Conservation (phyloP, 2,329 filamentous ascomycete species). For the Triangularia verruculosa region DNA sequence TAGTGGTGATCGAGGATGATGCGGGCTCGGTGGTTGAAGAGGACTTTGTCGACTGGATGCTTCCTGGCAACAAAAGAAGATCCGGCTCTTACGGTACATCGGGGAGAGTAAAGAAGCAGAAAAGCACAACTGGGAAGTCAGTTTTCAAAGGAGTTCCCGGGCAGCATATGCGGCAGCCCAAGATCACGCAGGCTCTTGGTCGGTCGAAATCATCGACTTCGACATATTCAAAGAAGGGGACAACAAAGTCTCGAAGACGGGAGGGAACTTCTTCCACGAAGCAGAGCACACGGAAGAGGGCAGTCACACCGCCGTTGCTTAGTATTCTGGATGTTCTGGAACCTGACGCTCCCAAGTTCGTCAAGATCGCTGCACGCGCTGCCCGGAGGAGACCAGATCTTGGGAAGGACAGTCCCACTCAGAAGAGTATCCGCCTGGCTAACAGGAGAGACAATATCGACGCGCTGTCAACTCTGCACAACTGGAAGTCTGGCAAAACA, state of each 20-base stretch:
- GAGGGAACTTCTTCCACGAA: constrained; percentile 6
- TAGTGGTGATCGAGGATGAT: constrained; percentile 16
- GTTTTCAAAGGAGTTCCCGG: constrained; percentile 31
- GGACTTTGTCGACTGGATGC: constrained; percentile 51
- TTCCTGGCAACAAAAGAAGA: constrained; percentile 40
- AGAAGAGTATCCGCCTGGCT: constrained; percentile 59
- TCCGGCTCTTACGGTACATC: constrained; percentile 31
- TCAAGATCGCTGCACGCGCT: constrained; percentile 60
- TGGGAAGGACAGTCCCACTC: constrained; percentile 53
- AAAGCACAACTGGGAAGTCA: constrained; percentile 30
- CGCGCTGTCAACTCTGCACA: constrained; percentile 48
- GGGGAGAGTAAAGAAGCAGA: constrained; percentile 32
- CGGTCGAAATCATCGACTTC: constrained; percentile 20
- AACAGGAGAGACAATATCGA: constrained; percentile 60
- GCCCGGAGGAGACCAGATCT: constrained; percentile 45
- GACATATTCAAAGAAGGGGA: constrained; percentile 2
- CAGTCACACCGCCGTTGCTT: constrained; percentile 43
- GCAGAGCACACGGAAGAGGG: constrained; percentile 15
- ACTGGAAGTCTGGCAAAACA: constrained; percentile 56
- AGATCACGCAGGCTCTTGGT: constrained; percentile 30
- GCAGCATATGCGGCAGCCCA: constrained; percentile 32
- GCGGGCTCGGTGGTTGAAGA: constrained; percentile 46
- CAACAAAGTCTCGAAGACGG: constrained; percentile 8
- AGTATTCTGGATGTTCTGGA: constrained; percentile 61
- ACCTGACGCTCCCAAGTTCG: constrained; percentile 51